phyloP scores from a whole-genome alignment of 2,329 filamentous ascomycete species.

The Talaromyces sp. region DNA sequence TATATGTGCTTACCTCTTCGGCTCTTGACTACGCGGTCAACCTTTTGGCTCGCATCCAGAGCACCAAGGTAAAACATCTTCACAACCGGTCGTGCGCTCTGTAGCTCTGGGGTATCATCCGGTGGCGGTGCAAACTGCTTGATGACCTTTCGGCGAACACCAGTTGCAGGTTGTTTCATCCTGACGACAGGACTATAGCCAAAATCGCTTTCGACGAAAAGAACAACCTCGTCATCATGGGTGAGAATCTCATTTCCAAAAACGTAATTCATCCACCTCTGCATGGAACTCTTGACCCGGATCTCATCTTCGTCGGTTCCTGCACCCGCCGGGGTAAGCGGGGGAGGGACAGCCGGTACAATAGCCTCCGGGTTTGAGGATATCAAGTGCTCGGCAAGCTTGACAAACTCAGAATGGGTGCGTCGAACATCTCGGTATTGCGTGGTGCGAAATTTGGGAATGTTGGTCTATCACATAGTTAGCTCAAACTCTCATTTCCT shows the following conservation, averaged over 20 bases:
- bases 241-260: slow-evolving; percentile 90
- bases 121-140: slow-evolving; percentile 98
- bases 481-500: background rate
- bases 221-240: slow-evolving; percentile 91
- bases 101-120: slow-evolving; percentile 91
- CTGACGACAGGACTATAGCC: slow-evolving; percentile 94
- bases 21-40: slow-evolving; percentile 88
- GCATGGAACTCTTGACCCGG: slow-evolving; percentile 81
- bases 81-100: slow-evolving; percentile 81
- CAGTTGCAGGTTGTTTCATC: slow-evolving; percentile 94
- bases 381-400: slow-evolving; percentile 92
- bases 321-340: slow-evolving; percentile 87
- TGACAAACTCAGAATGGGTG: slow-evolving; percentile 91
- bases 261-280: slow-evolving; percentile 92
- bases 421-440: slow-evolving; percentile 97
- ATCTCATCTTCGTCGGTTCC: slow-evolving; percentile 94
- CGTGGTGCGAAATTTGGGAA: slow-evolving; percentile 95
- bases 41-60: slow-evolving; percentile 96
- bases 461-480: slow-evolving; percentile 69
- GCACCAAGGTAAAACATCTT: slow-evolving; percentile 93
- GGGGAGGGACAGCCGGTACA: slow-evolving; percentile 89
- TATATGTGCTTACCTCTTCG: slow-evolving; percentile 62
- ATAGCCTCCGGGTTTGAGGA: slow-evolving; percentile 96
- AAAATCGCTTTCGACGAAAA: slow-evolving; percentile 99
- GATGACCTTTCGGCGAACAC: slow-evolving; percentile 87